phyloP scores from a whole-genome alignment of 2,329 filamentous ascomycete genomes.

The Fusarium longipes region DNA sequence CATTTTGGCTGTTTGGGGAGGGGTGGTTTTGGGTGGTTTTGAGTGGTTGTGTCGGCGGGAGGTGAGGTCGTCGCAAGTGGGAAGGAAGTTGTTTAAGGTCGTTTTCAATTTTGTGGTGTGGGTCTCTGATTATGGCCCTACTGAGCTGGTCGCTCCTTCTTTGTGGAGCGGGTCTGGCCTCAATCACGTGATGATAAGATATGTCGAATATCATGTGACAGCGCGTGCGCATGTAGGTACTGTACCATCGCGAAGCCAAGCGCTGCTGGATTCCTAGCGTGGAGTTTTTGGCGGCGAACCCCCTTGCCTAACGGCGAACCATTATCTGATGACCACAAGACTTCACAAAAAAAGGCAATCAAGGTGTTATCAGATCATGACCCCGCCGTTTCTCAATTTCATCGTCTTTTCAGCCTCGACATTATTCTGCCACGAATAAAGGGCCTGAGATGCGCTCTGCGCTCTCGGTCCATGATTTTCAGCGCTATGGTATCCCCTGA shows the following conservation, averaged over 20 bases:
- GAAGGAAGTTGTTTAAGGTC: conserved; percentile 25
- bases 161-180: conserved; percentile 48
- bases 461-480: conserved; percentile 51
- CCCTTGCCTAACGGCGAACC: conserved; percentile 27
- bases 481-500: conserved; percentile 51
- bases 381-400: conserved; percentile 21
- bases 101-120: conserved; percentile 46
- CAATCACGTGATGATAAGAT: rapidly evolving
- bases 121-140: conserved; percentile 23
- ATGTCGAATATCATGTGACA: conserved; percentile 54
- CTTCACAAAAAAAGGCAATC: conserved; percentile 10
- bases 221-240: too few relatives aligned
- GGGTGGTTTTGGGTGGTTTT: conserved; percentile 47
- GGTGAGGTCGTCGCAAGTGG: conserved; percentile 47
- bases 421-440: conserved; percentile 48
- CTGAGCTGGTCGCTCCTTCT: conserved; percentile 4
- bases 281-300: conserved; percentile 20
- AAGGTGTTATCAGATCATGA: conserved; percentile 28
- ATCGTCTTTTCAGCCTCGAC: conserved; percentile 17
- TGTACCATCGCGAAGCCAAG: conserved; percentile 28
- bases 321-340: conserved; percentile 14
- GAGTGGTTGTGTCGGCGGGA: conserved; percentile 47
- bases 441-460: conserved; percentile 59
- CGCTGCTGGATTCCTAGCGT: conserved; percentile 15
- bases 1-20: conserved; percentile 73